These are phyloP conservation scores for Moesziomyces globuligerus DNA, from an alignment of 1,284 basidiomycete species.

Conservation along the genomic window DNA sequence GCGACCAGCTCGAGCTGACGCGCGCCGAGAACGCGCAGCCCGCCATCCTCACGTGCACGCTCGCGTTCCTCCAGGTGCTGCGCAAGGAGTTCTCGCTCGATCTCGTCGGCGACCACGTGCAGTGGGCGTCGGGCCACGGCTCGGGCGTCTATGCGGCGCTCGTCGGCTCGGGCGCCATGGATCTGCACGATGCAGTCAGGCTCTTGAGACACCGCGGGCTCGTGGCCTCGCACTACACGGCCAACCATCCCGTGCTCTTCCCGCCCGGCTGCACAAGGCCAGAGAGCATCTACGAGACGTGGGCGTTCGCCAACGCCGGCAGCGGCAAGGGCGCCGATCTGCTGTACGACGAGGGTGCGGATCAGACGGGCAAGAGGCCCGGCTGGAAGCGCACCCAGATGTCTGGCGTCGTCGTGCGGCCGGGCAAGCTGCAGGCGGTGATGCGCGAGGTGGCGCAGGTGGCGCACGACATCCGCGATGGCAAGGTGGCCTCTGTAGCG, in stretches of 20 bases:
- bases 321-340: slow-evolving; percentile 59
- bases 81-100: slow-evolving; percentile 61
- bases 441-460: slow-evolving; percentile 51
- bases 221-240: slow-evolving; percentile 48
- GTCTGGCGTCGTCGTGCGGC: slow-evolving; percentile 60
- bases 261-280: slow-evolving; percentile 60
- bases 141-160: slow-evolving; percentile 63
- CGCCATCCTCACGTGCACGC: slow-evolving; percentile 59
- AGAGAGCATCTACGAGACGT: slow-evolving; percentile 64
- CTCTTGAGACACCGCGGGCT: slow-evolving; percentile 61
- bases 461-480: slow-evolving; percentile 50
- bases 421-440: slow-evolving; percentile 55
- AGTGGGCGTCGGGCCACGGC: slow-evolving; percentile 61
- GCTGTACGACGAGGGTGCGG: slow-evolving; percentile 24
- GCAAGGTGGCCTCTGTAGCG: slow-evolving; percentile 52
- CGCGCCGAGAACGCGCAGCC: slow-evolving; percentile 63
- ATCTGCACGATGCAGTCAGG: slow-evolving; percentile 58
- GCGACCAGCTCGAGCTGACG: slow-evolving; percentile 65
- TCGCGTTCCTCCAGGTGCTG: slow-evolving; percentile 62
- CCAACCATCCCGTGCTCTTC: slow-evolving; percentile 57
- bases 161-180: slow-evolving; percentile 52
- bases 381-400: slow-evolving; percentile 64
- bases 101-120: slow-evolving; percentile 57
- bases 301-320: slow-evolving; percentile 65
- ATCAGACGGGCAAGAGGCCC: slow-evolving; percentile 2